Conservation (phyloP, 768 basidiomycete species). For the Boletus vinaceobasis region DNA sequence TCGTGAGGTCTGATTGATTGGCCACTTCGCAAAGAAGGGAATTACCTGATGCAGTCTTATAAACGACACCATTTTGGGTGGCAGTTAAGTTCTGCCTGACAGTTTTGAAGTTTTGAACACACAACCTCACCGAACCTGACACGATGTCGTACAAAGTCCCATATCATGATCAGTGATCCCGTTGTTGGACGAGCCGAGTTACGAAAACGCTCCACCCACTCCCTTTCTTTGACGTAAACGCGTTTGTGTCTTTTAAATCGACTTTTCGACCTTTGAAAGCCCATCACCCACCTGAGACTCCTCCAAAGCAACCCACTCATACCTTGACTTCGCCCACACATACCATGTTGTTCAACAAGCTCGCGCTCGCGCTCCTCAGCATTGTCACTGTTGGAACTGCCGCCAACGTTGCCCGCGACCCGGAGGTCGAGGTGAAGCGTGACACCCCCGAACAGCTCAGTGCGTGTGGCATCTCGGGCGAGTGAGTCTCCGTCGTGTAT, state of each 20-base stretch:
- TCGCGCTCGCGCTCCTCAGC: conserved; percentile 2
- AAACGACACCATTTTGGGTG: too few species aligned
- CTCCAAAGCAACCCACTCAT: not conserved
- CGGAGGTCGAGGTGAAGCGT: not conserved
- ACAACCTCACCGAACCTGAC: too few species aligned
- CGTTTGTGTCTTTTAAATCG: not conserved
- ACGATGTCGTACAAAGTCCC: too few species aligned
- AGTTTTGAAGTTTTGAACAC: too few species aligned
- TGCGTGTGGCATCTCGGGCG: not conserved
- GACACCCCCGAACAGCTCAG: not conserved
- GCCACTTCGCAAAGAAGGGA: too few species aligned
- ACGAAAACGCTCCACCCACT: not conserved
- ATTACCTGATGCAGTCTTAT: too few species aligned
- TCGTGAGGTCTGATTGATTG: too few species aligned
- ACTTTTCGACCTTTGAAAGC: not conserved
- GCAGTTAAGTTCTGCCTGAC: too few species aligned
- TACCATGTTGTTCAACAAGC: conserved; percentile 9
- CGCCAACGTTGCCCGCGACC: not conserved
- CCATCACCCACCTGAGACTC: too few species aligned
- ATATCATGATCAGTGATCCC: too few species aligned
- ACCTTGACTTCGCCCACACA: too few species aligned
- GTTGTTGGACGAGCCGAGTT: not conserved
- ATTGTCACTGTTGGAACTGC: not conserved
- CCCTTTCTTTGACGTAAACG: not conserved
- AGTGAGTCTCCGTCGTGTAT: not conserved